phyloP scores from a whole-genome alignment of 495 filamentous ascomycete genomes.

The Talaromyces ruber region DNA sequence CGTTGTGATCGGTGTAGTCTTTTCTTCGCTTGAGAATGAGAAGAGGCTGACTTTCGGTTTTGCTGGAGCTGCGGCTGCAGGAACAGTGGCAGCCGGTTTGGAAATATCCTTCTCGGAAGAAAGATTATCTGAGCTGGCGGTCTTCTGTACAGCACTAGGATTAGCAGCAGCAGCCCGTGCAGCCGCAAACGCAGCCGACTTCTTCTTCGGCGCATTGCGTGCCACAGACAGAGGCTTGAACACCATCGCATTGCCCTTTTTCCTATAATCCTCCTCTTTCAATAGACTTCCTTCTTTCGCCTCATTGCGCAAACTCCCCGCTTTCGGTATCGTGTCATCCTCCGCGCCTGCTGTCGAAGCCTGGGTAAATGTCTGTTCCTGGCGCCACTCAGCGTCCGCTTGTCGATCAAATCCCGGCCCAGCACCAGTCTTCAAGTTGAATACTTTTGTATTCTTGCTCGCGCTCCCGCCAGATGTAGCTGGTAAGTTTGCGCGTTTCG shows the following conservation, averaged over 20 bases:
- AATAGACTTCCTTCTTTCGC: conserved; percentile 10
- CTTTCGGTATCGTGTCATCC: conserved; percentile 13
- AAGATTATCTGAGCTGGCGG: neutral
- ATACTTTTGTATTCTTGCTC: conserved; percentile 28
- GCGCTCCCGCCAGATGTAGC: conserved; percentile 25
- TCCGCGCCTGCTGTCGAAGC: conserved; percentile 4
- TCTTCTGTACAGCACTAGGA: neutral
- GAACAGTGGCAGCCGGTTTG: conserved; percentile 7
- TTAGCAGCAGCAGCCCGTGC: conserved; percentile 6
- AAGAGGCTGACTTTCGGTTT: conserved; percentile 57
- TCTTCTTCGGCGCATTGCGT: conserved; percentile 62
- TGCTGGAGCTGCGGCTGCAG: conserved; percentile 14
- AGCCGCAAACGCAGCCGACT: conserved; percentile 14
- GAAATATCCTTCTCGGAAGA: neutral
- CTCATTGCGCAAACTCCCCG: conserved; percentile 14
- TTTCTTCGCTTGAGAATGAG: conserved; percentile 34
- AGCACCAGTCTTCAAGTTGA: conserved; percentile 73
- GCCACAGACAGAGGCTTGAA: conserved; percentile 82
- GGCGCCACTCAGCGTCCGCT: conserved; percentile 32
- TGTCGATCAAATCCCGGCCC: conserved; percentile 68
- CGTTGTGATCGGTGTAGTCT: conserved; percentile 7
- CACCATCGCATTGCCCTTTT: conserved; percentile 71
- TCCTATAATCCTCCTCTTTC: conserved; percentile 48
- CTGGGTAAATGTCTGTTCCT: conserved; percentile 16
- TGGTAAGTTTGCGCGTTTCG: conserved; percentile 46